Conservation (phyloP, 257 asterid species). For the Solanum tacnaense region DNA sequence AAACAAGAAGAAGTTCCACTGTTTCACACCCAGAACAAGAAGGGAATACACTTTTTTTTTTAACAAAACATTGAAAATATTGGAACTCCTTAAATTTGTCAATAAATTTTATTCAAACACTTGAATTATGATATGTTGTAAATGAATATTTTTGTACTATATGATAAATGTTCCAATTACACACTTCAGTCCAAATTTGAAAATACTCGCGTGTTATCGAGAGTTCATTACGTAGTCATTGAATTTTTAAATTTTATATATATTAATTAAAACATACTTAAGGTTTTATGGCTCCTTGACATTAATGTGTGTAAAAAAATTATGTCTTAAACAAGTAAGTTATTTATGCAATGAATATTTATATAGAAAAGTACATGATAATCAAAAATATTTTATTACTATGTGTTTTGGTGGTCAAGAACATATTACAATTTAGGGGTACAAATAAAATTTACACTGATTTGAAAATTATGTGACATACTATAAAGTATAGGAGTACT, state of each 20-base stretch:
- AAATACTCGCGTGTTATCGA: not conserved
- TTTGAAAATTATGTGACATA: not conserved
- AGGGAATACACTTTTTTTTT: not conserved
- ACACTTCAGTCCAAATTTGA: not conserved
- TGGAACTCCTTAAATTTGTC: not conserved
- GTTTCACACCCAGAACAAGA: not conserved
- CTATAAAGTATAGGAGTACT: not conserved
- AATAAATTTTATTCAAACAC: not conserved
- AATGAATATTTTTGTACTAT: not conserved
- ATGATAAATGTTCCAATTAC: not conserved
- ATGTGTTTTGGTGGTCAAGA: not conserved
- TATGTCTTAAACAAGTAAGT: not conserved
- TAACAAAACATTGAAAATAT: not conserved
- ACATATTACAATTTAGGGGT: not conserved
- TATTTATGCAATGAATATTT: not conserved
- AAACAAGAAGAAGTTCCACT: not conserved
- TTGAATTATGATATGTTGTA: not conserved
- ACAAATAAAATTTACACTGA: not conserved
- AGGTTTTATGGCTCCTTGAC: not conserved
- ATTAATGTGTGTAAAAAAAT: not conserved
- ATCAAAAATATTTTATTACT: too few species aligned
- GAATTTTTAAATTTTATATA: not conserved
- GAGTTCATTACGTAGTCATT: not conserved
- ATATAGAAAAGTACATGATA: not conserved
- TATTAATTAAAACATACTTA: not conserved